phyloP scores from a whole-genome alignment of 2,329 filamentous ascomycete genomes.

The Penicillium aurantiogriseum region DNA sequence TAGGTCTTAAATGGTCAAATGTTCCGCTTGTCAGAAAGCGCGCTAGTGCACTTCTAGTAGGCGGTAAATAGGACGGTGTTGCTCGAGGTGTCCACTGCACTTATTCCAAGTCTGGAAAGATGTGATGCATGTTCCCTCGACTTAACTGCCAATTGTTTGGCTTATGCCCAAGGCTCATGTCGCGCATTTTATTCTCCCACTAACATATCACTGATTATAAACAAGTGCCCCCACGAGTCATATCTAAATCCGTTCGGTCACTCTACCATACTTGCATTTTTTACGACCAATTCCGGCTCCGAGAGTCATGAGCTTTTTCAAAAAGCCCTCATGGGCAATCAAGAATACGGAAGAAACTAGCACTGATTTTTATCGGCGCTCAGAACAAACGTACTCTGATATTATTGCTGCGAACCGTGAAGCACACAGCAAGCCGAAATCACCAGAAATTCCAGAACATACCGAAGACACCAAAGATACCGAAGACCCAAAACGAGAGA shows the following conservation, averaged over 20 bases:
- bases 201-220: background rate
- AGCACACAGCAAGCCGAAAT: conserved; percentile 31
- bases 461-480: conserved; percentile 1
- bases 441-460: conserved; percentile 3
- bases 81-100: background rate
- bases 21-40: background rate
- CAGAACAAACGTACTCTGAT: conserved; percentile 48
- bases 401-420: conserved; percentile 44
- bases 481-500: conserved; percentile 14
- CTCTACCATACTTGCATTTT: background rate
- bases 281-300: background rate
- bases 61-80: background rate
- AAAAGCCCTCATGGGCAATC: conserved; percentile 53
- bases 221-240: background rate
- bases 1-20: background rate
- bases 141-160: background rate
- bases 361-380: conserved; percentile 50
- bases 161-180: background rate
- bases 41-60: background rate
- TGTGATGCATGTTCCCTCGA: background rate
- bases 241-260: background rate
- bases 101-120: background rate
- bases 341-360: conserved; percentile 36
- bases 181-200: background rate
- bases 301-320: conserved; percentile 50